A percentile compares a stretch with the other conserved stretches of the same genome.
Evolutionary conservation across 2,329 filamentous ascomycete genomes (phyloP).

Genomic region (Hymenoscyphus infarciens): DNA sequence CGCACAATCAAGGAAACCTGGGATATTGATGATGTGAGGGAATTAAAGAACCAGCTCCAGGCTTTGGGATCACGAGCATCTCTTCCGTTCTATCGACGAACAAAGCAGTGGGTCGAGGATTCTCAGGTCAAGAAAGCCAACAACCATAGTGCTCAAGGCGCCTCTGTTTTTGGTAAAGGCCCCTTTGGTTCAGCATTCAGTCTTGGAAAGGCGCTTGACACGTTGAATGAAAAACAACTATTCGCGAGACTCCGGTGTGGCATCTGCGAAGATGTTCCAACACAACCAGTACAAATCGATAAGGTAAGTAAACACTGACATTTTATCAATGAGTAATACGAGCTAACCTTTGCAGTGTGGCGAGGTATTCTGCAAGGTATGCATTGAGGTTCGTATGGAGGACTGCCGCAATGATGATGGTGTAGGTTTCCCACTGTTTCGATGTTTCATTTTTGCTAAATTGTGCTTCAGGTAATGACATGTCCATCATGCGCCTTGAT

Average conservation of each 20-base stretch:
- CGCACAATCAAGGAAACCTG: slow-evolving; percentile 32
- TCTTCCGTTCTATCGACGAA: slow-evolving; percentile 31
- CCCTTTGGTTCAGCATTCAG: slow-evolving; percentile 33
- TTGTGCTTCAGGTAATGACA: slow-evolving; percentile 11
- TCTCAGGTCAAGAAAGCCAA: neutral
- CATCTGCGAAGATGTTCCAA: slow-evolving; percentile 41
- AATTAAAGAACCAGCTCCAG: slow-evolving; percentile 18
- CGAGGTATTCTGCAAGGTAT: slow-evolving; percentile 53
- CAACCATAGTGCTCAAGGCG: neutral
- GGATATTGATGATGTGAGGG: slow-evolving; percentile 28
- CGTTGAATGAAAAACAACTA: slow-evolving; percentile 31
- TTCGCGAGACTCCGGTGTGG: slow-evolving; percentile 39
- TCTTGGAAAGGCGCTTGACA: slow-evolving; percentile 35
- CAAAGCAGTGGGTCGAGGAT: slow-evolving; percentile 26
- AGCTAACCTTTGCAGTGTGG: slow-evolving; percentile 39
- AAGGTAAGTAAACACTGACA: slow-evolving; percentile 18
- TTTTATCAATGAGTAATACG: neutral
- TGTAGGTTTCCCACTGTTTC: slow-evolving; percentile 7
- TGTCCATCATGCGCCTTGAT: slow-evolving; percentile 27
- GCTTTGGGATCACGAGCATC: slow-evolving; percentile 6
- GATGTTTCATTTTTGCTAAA: neutral
- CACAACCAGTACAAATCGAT: slow-evolving; percentile 40
- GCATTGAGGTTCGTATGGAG: slow-evolving; percentile 38
- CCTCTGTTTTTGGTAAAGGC: slow-evolving; percentile 23
- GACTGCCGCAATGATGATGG: slow-evolving; percentile 29